Evolutionary conservation across 1,139 yeast genomes (phyloP), one percentile per base, ranked within the genome.

Genomic region (Kodamaea fungicola): DNA sequence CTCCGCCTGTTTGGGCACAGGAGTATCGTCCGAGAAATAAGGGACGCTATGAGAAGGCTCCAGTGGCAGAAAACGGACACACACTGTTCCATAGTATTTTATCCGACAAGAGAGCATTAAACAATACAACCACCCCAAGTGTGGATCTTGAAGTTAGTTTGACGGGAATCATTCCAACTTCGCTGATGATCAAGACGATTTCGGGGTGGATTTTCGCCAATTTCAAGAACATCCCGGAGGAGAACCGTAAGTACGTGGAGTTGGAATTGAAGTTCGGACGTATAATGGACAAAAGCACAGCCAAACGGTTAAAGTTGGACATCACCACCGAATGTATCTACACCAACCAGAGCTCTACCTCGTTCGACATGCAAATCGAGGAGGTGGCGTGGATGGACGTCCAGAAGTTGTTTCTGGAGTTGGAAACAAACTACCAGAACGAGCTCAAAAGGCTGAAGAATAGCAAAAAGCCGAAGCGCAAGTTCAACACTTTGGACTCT

Each of bases 191-290:
- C 3, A 75, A 92, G 50, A 78, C 87, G 29, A 79, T 89, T 6
- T 86, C 95, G 10, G 88, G 84, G 50, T 89, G 97, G 97, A 73
- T 89, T 5, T 89, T 83, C 67, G 90, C 95, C 22, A 83, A 85
- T 45, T 71, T 88, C 39, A 71, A 73, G 31, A 81, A 83, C 28
- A 70, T 87, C 33, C 76, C 76, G 12, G 78, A 76, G 9, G 76
- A 73, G 22, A 75, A 78, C 45, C 69, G 87, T 29, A 73, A 76
- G 40, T 70, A 68, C 51, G 73, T 88, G 13, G 97, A 89, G 61
- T 66, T 89, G 47, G 97, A 89, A 61, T 69, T 87, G 59, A 88
- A 88, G 57, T 74, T 87, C 47, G 97, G 97, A 7, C 68, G 79
- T 9, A 77, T 89, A 25, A 76, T 80, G 62, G 88, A 83, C 47